These are phyloP conservation scores for Collybia sordida DNA, from an alignment of 768 basidiomycete species.

Conservation along the genomic window DNA sequence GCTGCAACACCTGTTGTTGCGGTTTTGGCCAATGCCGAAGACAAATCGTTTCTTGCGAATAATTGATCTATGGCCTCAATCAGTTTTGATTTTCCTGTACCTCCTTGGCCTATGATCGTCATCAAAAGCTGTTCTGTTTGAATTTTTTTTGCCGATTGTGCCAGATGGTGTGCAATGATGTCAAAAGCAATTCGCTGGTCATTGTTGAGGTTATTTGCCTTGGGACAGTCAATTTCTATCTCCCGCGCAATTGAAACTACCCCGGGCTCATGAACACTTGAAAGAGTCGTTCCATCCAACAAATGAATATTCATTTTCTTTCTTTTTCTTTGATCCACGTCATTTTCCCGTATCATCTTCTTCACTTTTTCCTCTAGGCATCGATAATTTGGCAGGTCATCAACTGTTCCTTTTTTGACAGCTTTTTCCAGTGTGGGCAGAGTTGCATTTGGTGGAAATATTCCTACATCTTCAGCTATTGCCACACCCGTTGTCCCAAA, in stretches of 20 bases:
- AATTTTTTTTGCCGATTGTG: conserved; percentile 15
- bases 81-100: conserved; percentile 41
- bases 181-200: not conserved
- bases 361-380: too few species aligned
- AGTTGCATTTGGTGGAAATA: not conserved
- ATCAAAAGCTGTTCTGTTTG: conserved; percentile 30
- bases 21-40: conserved; percentile 26
- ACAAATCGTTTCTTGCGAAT: conserved; percentile 18
- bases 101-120: conserved; percentile 39
- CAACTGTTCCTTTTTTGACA: too few species aligned
- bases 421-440: too few species aligned
- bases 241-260: too few species aligned
- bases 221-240: conserved; percentile 12
- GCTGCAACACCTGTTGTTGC: conserved; percentile 42
- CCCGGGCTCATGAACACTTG: too few species aligned
- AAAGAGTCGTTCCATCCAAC: too few species aligned
- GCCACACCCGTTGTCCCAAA: not conserved
- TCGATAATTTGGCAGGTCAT: too few species aligned
- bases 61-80: conserved; percentile 35
- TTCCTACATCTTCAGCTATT: not conserved
- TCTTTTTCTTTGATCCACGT: too few species aligned
- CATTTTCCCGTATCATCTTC: too few species aligned
- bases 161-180: not conserved
- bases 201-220: not conserved
- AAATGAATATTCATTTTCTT: too few species aligned